phyloP scores from a whole-genome alignment of 1,284 basidiomycete genomes.

The Irpex sp. region DNA sequence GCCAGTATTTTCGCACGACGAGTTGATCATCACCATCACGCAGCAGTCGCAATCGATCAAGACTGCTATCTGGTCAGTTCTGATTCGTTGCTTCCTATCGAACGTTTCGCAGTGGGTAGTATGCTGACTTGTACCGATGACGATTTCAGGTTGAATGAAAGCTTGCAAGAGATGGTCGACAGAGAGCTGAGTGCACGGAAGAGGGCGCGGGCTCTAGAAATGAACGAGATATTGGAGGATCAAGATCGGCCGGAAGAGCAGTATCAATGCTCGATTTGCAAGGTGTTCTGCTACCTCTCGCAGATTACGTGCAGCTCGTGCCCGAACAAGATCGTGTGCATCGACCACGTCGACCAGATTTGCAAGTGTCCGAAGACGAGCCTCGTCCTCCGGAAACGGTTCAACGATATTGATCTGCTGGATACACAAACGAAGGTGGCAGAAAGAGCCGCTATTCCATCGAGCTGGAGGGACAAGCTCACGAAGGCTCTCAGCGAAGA shows the following conservation, averaged over 20 bases:
- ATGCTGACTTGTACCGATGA: slow-evolving; percentile 3
- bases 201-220: slow-evolving; percentile 50
- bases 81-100: not conserved
- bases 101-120: slow-evolving; percentile 11
- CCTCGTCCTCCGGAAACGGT: slow-evolving; percentile 73
- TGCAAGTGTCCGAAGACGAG: slow-evolving; percentile 66
- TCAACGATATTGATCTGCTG: slow-evolving; percentile 76
- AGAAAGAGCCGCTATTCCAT: slow-evolving; percentile 72
- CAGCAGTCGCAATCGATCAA: slow-evolving; percentile 92
- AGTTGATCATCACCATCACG: slow-evolving; percentile 92
- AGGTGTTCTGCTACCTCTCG: slow-evolving; percentile 93
- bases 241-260: slow-evolving; percentile 88
- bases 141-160: slow-evolving; percentile 69
- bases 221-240: slow-evolving; percentile 72
- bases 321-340: slow-evolving; percentile 77
- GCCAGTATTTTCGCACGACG: slow-evolving; percentile 98
- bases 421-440: slow-evolving; percentile 65
- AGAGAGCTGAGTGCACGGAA: slow-evolving; percentile 76
- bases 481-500: slow-evolving; percentile 64
- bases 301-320: slow-evolving; percentile 79
- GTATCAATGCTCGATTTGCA: slow-evolving; percentile 94
- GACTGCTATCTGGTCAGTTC: slow-evolving; percentile 84
- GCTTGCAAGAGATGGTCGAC: slow-evolving; percentile 85
- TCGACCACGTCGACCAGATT: slow-evolving; percentile 79
- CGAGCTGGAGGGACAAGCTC: slow-evolving; percentile 74